Evolutionary conservation across 116 monocot species (phyloP), one percentile per base, ranked within the genome.

Genomic region (Cymodocea nodosa): DNA sequence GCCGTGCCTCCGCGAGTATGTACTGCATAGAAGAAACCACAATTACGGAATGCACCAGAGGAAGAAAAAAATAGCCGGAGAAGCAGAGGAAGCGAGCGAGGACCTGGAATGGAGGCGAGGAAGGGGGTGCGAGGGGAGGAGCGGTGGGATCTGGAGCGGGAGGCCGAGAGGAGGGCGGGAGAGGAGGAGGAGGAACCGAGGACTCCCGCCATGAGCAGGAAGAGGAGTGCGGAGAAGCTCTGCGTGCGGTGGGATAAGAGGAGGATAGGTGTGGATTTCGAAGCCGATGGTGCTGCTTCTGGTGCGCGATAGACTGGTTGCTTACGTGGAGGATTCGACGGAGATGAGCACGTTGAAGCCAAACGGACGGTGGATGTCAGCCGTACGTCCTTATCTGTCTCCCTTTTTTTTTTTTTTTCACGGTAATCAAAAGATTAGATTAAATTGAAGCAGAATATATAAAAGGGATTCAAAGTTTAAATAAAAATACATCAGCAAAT

Each of bases 131-230:
- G 35, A 14, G 63, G 39, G 13, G 72, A 60, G 52, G 52, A 51
- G 61, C 50, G 52, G 23, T 18, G 53, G 18, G 75, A 13, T 25
- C 30, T 36, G 48, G 49, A 53, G 15, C 67, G n/a, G 63, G 75
- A 63, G 64, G 50, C 52, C 50, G 63, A 56, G 54, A 69, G 52
- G 24, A 56, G 52, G 15, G 60, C 35, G 2, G 75, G 12, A 15
- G 63, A 53, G 24, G 74, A 62, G 48, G 68, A 68, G 48, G 68
- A 62, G 62, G 68, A 68, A 48, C 63, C 62, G 48, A 75, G 18
- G 16, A 75, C 44, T 30, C 63, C 69, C 64, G 75, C 69, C 75
- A 75, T 75, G 51, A 12, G 66, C 16, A 35, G 30, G 36, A 35
- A 17, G 52, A 24, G 51, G 50, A 64, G 0, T 10, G 23, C 16